Percentiles rank a stretch among this genome's conserved stretches.
Conservation (phyloP, 257 asterid genomes). For the Rhazya stricta region DNA sequence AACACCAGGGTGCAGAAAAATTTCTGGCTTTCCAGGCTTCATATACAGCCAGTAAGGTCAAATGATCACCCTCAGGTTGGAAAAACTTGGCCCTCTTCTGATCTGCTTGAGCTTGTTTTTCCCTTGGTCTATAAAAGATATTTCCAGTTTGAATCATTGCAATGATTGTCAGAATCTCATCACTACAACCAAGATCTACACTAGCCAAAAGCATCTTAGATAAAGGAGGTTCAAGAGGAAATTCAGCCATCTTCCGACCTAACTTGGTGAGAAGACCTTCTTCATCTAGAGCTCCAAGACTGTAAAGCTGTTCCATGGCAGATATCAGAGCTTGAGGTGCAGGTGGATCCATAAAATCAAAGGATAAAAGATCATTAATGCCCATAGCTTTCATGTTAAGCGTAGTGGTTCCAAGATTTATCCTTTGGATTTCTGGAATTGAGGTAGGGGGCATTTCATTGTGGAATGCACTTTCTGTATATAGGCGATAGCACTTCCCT, state of each 20-base stretch:
- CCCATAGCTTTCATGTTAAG: slow-evolving; percentile 97
- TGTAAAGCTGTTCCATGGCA: slow-evolving; percentile 89
- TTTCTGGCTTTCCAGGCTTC: slow-evolving; percentile 96
- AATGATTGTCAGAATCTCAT: slow-evolving; percentile 83
- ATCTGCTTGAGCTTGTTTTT: slow-evolving; percentile 95
- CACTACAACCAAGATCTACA: slow-evolving; percentile 88
- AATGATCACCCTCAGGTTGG: slow-evolving; percentile 92
- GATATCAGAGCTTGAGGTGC: slow-evolving; percentile 91
- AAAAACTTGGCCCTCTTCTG: slow-evolving; percentile 86
- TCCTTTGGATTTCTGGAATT: slow-evolving; percentile 91
- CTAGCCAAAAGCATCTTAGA: slow-evolving; percentile 95
- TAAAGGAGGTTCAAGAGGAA: slow-evolving; percentile 86
- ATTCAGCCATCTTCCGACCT: slow-evolving; percentile 98
- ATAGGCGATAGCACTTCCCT: slow-evolving; percentile 94
- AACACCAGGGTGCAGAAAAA: slow-evolving; percentile 93
- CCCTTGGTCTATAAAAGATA: slow-evolving; percentile 88
- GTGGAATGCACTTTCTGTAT: slow-evolving; percentile 92
- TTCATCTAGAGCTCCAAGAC: slow-evolving; percentile 90
- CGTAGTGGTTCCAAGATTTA: slow-evolving; percentile 78
- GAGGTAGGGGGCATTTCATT: slow-evolving; percentile 93
- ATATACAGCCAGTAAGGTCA: slow-evolving; percentile 85
- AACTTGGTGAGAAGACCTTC: slow-evolving; percentile 89
- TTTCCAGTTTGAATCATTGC: slow-evolving; percentile 95
- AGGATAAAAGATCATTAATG: slow-evolving; percentile 75
- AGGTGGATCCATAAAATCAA: slow-evolving; percentile 97